Conservation (phyloP, 805 yeast species). For the Lipomyces mesembrius region DNA sequence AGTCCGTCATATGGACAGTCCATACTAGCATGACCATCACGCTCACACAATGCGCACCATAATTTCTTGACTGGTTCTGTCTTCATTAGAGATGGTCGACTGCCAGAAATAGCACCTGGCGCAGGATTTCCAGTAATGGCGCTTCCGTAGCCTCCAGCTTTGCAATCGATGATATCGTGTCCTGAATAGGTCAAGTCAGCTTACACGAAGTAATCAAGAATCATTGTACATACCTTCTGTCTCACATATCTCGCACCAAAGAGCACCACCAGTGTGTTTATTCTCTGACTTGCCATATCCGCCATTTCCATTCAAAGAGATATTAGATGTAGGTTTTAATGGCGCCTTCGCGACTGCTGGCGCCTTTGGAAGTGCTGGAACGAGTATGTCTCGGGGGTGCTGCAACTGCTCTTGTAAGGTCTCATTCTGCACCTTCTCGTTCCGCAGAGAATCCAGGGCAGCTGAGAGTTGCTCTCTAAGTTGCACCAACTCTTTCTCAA, state of each 20-base stretch:
- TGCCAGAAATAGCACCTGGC: neutral
- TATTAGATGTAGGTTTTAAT: conserved; percentile 23
- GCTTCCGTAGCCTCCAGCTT: conserved; percentile 12
- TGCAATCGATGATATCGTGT: conserved; percentile 34
- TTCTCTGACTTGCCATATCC: neutral
- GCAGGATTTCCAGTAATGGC: conserved; percentile 1
- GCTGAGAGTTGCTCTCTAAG: conserved; percentile 27
- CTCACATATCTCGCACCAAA: conserved; percentile 29
- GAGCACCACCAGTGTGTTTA: neutral
- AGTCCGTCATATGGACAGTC: conserved; percentile 78
- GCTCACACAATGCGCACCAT: conserved; percentile 95
- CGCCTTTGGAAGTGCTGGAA: conserved; percentile 8
- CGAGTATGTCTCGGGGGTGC: conserved; percentile 7
- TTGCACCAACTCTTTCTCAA: conserved; percentile 41
- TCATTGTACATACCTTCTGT: conserved; percentile 18
- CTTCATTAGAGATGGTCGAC: neutral
- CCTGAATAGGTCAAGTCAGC: conserved; percentile 11
- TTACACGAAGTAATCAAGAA: neutral
- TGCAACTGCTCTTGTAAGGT: conserved; percentile 30
- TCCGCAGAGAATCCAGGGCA: conserved; percentile 18
- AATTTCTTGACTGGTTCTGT: conserved; percentile 49
- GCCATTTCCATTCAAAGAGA: conserved; percentile 17
- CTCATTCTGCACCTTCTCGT: conserved; percentile 23
- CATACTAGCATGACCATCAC: conserved; percentile 82
- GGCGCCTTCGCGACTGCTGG: conserved; percentile 14